Percentiles rank a stretch among this genome's conserved stretches.
Evolutionary conservation across 2,329 filamentous ascomycete species (phyloP).

Genomic region (Aspergillus fructus): DNA sequence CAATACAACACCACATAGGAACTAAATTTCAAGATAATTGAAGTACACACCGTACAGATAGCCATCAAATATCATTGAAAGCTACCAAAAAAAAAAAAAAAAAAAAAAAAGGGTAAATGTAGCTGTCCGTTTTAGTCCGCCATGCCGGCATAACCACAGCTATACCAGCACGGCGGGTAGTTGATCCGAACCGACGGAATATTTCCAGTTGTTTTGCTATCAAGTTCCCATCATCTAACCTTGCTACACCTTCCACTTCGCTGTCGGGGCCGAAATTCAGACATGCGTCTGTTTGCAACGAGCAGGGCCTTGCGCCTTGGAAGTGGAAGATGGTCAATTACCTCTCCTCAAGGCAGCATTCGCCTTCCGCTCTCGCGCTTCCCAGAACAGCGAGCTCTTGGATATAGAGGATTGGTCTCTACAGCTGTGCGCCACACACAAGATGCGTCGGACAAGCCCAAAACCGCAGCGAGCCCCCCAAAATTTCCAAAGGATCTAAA

Average conservation of each 20-base stretch:
- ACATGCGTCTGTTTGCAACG: slow-evolving; percentile 41
- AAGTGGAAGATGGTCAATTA: slow-evolving; percentile 35
- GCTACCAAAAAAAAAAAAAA: not conserved
- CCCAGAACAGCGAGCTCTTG: slow-evolving; percentile 17
- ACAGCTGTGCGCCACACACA: slow-evolving; percentile 27
- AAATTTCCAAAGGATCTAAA: slow-evolving; percentile 41
- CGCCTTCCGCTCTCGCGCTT: slow-evolving; percentile 22
- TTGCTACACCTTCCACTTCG: not conserved
- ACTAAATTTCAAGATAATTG: not conserved
- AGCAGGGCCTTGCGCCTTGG: slow-evolving; percentile 39
- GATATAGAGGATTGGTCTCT: slow-evolving; percentile 33
- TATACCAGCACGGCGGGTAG: not conserved
- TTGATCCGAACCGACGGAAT: slow-evolving; percentile 10
- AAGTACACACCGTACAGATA: not conserved
- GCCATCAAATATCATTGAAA: not conserved
- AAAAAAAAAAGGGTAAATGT: not conserved
- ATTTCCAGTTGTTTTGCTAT: slow-evolving; percentile 5
- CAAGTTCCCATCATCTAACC: not conserved
- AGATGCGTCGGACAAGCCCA: slow-evolving; percentile 13
- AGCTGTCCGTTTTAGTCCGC: not conserved
- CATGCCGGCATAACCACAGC: not conserved
- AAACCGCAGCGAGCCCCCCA: slow-evolving; percentile 1
- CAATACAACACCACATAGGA: not conserved
- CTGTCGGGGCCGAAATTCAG: slow-evolving; percentile 1
- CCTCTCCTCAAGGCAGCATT: slow-evolving; percentile 22